Conservation (phyloP, 2,329 filamentous ascomycete genomes). For the Diaporthe destruens region DNA sequence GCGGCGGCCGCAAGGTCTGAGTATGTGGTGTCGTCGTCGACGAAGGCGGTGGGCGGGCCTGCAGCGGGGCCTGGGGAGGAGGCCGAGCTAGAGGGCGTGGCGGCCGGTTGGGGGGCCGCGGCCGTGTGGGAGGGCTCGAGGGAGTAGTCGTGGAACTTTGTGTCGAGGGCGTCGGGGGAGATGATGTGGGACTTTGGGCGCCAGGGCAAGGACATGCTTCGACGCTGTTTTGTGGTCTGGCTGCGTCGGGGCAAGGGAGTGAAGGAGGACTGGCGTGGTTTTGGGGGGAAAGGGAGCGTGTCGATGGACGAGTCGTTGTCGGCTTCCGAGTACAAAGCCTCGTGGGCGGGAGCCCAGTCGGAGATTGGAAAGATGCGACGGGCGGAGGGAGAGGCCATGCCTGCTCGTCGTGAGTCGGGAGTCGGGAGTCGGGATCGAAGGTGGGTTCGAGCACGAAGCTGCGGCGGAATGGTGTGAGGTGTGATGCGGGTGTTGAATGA, state of each 20-base stretch:
- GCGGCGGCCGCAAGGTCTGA: not conserved
- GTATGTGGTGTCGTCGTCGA: slow-evolving; percentile 16
- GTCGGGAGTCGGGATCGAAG: not conserved
- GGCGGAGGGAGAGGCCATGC: slow-evolving; percentile 48
- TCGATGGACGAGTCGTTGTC: slow-evolving; percentile 43
- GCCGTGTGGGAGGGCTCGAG: slow-evolving; percentile 48
- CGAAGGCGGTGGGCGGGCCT: slow-evolving; percentile 16
- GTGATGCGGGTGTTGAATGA: not conserved
- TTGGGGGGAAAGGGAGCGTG: slow-evolving; percentile 40
- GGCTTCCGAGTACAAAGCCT: slow-evolving; percentile 55
- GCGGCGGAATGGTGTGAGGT: not conserved
- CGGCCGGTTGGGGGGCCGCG: slow-evolving; percentile 37
- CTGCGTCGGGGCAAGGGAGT: slow-evolving; percentile 27
- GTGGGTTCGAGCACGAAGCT: slow-evolving; percentile 14
- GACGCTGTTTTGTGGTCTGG: slow-evolving; percentile 42
- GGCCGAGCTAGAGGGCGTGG: slow-evolving; percentile 18
- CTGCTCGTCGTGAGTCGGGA: slow-evolving; percentile 14
- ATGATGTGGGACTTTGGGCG: slow-evolving; percentile 60
- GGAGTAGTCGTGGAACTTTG: slow-evolving; percentile 44
- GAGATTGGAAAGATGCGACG: slow-evolving; percentile 55
- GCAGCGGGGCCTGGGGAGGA: slow-evolving; percentile 33
- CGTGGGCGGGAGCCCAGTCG: slow-evolving; percentile 59
- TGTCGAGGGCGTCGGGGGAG: slow-evolving; percentile 48
- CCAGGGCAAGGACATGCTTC: slow-evolving; percentile 65
- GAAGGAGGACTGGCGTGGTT: slow-evolving; percentile 44